Base-by-base conservation (phyloP, 441 rosid species). In the Metrosideros polymorpha region DNA sequence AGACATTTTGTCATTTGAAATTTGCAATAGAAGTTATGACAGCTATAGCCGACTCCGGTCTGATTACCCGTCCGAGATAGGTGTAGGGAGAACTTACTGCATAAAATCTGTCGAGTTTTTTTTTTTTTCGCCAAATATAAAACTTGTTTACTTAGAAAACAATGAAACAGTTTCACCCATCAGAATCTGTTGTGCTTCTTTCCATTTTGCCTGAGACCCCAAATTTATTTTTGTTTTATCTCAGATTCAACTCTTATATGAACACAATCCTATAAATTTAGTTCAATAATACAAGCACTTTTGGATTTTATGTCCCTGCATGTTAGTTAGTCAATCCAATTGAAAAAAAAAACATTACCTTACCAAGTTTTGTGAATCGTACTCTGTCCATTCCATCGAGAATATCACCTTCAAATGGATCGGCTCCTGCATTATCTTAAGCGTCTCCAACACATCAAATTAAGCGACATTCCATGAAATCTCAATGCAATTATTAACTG, bases 401-500 rank as follows among this genome's bases (percentile, higher is more conserved):
- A 57, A 13, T 0, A 57, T n/a, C 35, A n/a, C 0, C 32, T n/a
- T n/a, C 66, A 13, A 4, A n/a, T 57, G 15, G 0, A 13, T n/a
- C 66, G 0, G 9, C 35, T 1, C 19, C 0, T 13, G 66, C 19
- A 1, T 57, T 57, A 57, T 59, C 66, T n/a, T 13, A 57, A 6
- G 4, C 18, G 14, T 59, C 61, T 27, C 30, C 0, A 1, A 29
- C 6, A 59, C 35, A 0, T n/a, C 9, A 57, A n/a, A n/a, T 57
- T 13, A 0, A 6, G 9, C 0, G 66, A 13, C 4, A 57, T n/a
- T 57, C 66, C 66, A 57, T 57, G 66, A 57, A 14, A 57, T 57
- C 4, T 13, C 66, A n/a, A n/a, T 1, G 0, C 2, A 57, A 4
- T 0, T 13, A 1, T 57, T 3, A 57, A n/a, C 66, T n/a, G 5